Evolutionary conservation across 164 flowering plant species (phyloP), one percentile per base, ranked within the genome.

Genomic region (Malania oleifera): DNA sequence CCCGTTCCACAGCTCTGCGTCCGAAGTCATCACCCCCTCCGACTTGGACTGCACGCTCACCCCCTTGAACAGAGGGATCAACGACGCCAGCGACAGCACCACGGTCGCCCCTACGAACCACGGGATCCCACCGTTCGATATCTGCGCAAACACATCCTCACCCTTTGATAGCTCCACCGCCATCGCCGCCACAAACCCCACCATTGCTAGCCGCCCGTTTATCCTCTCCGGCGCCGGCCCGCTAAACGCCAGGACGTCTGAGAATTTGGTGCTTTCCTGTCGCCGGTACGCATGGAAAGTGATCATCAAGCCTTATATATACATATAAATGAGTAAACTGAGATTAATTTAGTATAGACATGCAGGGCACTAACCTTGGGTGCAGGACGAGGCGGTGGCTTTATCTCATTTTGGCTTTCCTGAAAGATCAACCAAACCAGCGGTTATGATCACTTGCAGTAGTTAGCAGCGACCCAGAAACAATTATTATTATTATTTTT

Each of bases 211-310:
- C 59, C 97, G 60, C 1, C 97, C 97, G 69, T 91, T 91, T 74
- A 91, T 86, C 59, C 91, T 78, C 81, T 91, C 97, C 28, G 97
- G 97, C 27, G 74, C 95, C 0, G 97, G 92, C 5, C 92, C 97
- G 47, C 82, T 69, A 67, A 90, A 87, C 0, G 97, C 85, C 8
- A 90, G 55, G 25, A 85, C 63, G 54, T 90, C 97, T 0, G 54
- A 24, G 60, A 90, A 80, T 18, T 70, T 76, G 2, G 92, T 80
- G 76, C 81, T 87, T 19, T 70, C 75, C 80, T 78, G 64, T 17
- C 1, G 14, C 12, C 8, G n/a, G n/a, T n/a, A n/a, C n/a, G n/a
- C n/a, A n/a, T n/a, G n/a, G n/a, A n/a, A n/a, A n/a, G n/a, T n/a
- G n/a, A n/a, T n/a, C n/a, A n/a, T n/a, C n/a, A n/a, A n/a, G n/a